A percentile compares a stretch with the other conserved stretches of the same genome.
phyloP scores from a whole-genome alignment of 1,284 basidiomycete species.

The Microstroma glucosiphilum region DNA sequence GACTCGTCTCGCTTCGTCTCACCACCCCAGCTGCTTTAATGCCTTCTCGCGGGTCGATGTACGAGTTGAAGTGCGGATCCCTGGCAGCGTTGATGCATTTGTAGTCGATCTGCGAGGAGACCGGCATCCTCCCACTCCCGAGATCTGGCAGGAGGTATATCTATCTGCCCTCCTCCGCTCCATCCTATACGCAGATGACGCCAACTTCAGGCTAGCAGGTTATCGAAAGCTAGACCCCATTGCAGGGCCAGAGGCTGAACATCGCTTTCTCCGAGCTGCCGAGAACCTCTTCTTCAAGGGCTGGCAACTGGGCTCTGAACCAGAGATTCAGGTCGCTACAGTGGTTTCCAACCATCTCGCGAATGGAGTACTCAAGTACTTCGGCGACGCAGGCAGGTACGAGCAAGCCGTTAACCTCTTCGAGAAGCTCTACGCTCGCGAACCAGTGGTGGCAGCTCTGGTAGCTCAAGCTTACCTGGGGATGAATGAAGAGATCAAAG shows the following conservation, averaged over 20 bases:
- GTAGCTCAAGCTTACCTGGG: slow-evolving; percentile 87
- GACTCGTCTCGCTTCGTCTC: neutral
- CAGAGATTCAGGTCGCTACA: slow-evolving; percentile 96
- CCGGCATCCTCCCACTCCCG: slow-evolving; percentile 80
- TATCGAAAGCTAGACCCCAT: slow-evolving; percentile 95
- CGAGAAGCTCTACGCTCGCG: slow-evolving; percentile 75
- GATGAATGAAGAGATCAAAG: slow-evolving; percentile 97
- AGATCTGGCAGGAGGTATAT: slow-evolving; percentile 96
- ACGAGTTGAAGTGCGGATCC: slow-evolving; percentile 95
- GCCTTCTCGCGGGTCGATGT: slow-evolving; percentile 96
- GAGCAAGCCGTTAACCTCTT: slow-evolving; percentile 87
- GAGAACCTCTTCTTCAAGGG: slow-evolving; percentile 88
- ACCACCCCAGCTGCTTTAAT: slow-evolving; percentile 69
- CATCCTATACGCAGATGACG: slow-evolving; percentile 91
- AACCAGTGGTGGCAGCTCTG: slow-evolving; percentile 83
- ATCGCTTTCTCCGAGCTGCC: slow-evolving; percentile 82
- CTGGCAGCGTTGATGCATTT: slow-evolving; percentile 91
- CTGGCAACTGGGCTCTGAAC: slow-evolving; percentile 97
- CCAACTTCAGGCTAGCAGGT: slow-evolving; percentile 81
- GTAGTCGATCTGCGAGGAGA: slow-evolving; percentile 90
- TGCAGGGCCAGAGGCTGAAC: slow-evolving; percentile 77
- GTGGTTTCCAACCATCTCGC: slow-evolving; percentile 96
- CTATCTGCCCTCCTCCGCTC: slow-evolving; percentile 84
- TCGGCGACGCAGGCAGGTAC: slow-evolving; percentile 80
- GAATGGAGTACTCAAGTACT: slow-evolving; percentile 91